These are phyloP conservation scores for Ophiostoma perfectum DNA, from an alignment of 2,329 filamentous ascomycete species.

Conservation along the genomic window DNA sequence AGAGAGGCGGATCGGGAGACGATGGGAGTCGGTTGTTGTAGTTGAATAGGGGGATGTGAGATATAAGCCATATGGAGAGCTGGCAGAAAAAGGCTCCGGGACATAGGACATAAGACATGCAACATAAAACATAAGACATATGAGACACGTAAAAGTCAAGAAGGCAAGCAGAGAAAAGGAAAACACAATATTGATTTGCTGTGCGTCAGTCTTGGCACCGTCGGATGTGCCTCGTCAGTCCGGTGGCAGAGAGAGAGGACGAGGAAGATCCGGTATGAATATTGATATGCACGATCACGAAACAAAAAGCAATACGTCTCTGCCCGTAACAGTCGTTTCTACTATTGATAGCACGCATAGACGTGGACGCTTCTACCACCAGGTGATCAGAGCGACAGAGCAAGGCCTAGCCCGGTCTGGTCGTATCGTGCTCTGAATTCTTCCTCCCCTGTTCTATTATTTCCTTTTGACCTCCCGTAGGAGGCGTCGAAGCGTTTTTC, in stretches of 20 bases:
- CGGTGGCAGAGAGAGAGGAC: no score
- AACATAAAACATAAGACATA: background rate
- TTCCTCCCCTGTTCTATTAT: no score
- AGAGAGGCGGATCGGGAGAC: background rate
- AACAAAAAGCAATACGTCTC: no score
- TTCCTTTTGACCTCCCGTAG: background rate
- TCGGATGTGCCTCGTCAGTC: no score
- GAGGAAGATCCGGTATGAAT: no score
- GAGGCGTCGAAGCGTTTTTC: background rate
- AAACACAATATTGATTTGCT: no score
- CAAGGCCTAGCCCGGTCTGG: background rate
- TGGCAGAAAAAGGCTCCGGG: background rate
- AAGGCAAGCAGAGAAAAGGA: background rate
- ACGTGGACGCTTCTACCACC: slow-evolving; percentile 6
- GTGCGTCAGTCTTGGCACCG: no score
- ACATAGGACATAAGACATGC: background rate
- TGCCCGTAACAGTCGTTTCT: background rate
- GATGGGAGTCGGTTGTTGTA: background rate
- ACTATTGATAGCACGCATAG: background rate
- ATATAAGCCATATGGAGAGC: background rate
- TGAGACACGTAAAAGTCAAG: background rate
- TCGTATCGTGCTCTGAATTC: background rate
- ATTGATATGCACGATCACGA: no score
- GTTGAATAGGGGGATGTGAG: background rate
- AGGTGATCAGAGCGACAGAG: background rate